Conservation (phyloP, 139 green algal species). For the Coccomyxa sp. region DNA sequence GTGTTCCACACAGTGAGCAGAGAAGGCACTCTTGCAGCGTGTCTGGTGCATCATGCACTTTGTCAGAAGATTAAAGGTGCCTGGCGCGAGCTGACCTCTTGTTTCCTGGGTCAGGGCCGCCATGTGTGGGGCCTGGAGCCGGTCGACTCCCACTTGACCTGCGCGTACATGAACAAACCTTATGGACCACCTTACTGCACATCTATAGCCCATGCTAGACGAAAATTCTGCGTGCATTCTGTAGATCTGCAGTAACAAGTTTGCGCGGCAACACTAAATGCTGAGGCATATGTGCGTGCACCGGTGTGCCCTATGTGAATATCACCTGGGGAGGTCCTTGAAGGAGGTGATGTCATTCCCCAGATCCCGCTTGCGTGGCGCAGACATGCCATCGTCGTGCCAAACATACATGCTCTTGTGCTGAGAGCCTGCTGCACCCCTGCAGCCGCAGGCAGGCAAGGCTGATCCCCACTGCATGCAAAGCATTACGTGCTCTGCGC, state of each 20-base stretch:
- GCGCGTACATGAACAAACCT: neutral
- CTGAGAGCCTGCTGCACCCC: neutral
- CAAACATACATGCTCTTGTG: neutral
- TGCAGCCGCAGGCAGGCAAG: neutral
- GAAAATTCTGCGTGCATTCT: neutral
- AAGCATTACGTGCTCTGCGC: neutral
- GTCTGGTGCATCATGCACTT: too few relatives aligned
- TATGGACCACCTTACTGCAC: neutral
- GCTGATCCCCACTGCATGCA: neutral
- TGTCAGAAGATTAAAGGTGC: too few relatives aligned
- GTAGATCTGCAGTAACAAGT: neutral
- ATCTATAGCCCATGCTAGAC: neutral
- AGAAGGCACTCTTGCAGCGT: too few relatives aligned
- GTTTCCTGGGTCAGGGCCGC: too few relatives aligned
- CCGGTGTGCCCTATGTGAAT: too few relatives aligned
- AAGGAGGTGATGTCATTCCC: neutral
- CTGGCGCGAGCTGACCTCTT: too few relatives aligned
- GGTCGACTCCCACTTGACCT: too few relatives aligned
- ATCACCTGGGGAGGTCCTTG: neutral
- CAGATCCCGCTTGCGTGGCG: neutral
- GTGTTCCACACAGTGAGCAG: too few relatives aligned
- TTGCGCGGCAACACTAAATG: too few relatives aligned
- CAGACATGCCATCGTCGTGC: neutral
- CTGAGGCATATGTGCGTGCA: too few relatives aligned
- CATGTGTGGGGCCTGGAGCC: too few relatives aligned